Evolutionary conservation across 208 protist genomes (phyloP).

Genomic region (Novymonas esmeraldas): DNA sequence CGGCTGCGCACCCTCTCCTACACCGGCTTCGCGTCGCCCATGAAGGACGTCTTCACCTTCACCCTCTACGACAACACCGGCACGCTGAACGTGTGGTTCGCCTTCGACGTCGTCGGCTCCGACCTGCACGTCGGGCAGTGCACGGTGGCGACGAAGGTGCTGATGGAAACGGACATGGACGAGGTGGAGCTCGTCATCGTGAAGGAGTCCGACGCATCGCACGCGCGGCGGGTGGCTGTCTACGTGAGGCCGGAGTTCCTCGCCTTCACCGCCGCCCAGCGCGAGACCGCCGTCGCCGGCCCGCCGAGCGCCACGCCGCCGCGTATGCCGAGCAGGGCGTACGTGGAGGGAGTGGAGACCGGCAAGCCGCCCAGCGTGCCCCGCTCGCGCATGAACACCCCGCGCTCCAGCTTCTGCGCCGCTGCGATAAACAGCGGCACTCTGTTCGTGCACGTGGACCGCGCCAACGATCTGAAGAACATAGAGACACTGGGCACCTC

Average conservation of each 20-base stretch:
- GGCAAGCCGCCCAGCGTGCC: conserved; percentile 25
- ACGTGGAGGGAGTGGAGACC: conserved; percentile 23
- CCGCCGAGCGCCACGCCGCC: conserved; percentile 36
- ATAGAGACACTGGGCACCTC: conserved; percentile 55
- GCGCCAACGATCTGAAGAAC: conserved; percentile 61
- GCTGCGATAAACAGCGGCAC: conserved; percentile 29
- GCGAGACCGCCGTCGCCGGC: conserved; percentile 9
- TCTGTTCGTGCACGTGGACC: conserved; percentile 62
- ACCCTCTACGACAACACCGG: conserved; percentile 65
- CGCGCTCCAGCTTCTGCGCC: conserved; percentile 12
- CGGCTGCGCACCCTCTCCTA: conserved; percentile 51
- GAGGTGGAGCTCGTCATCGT: conserved; percentile 46
- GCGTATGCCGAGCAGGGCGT: conserved; percentile 35
- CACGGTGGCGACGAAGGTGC: conserved; percentile 44
- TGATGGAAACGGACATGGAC: conserved; percentile 40
- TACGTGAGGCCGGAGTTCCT: conserved; percentile 51
- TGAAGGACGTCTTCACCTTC: conserved; percentile 61
- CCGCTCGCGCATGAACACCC: conserved; percentile 26
- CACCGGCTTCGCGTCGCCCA: conserved; percentile 46
- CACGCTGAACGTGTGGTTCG: conserved; percentile 64
- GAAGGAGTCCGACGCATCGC: conserved; percentile 35
- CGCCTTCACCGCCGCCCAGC: conserved; percentile 30
- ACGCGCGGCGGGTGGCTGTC: conserved; percentile 44
- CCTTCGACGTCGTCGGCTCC: conserved; percentile 68
- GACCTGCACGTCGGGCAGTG: conserved; percentile 61